phyloP scores from a whole-genome alignment of 495 filamentous ascomycete genomes.

The Podospora sp. region DNA sequence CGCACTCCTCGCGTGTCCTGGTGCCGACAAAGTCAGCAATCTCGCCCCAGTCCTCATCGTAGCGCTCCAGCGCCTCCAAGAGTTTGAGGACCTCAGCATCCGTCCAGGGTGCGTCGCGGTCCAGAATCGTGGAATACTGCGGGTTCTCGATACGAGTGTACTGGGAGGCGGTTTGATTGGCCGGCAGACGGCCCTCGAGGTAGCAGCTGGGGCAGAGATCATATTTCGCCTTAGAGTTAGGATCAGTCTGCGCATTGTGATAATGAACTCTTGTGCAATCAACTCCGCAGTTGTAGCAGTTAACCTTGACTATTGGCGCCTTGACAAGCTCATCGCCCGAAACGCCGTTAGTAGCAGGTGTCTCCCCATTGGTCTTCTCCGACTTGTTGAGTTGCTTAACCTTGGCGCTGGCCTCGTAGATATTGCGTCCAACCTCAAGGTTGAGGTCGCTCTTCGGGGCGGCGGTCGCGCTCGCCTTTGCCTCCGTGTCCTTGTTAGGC shows the following conservation, averaged over 20 bases:
- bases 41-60: slow-evolving; percentile 92
- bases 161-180: slow-evolving; percentile 67
- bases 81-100: slow-evolving; percentile 84
- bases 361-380: slow-evolving; percentile 73
- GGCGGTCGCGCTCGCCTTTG: slow-evolving; percentile 62
- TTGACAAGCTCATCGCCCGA: slow-evolving; percentile 59
- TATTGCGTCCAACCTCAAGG: slow-evolving; percentile 87
- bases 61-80: slow-evolving; percentile 85
- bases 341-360: slow-evolving; percentile 60
- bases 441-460: slow-evolving; percentile 79
- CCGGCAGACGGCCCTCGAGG: slow-evolving; percentile 75
- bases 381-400: slow-evolving; percentile 67
- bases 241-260: slow-evolving; percentile 70
- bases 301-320: slow-evolving; percentile 56
- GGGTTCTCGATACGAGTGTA: slow-evolving; percentile 88
- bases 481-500: slow-evolving; percentile 77
- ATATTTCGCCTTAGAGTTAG: slow-evolving; percentile 66
- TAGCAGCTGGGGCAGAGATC: slow-evolving; percentile 91
- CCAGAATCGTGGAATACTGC: slow-evolving; percentile 70
- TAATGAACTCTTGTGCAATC: slow-evolving; percentile 93
- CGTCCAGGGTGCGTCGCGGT: slow-evolving; percentile 84
- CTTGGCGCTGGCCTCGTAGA: slow-evolving; percentile 92
- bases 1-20: slow-evolving; percentile 92
- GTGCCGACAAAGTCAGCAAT: slow-evolving; percentile 90
- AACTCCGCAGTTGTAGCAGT: slow-evolving; percentile 88